Base-by-base conservation (phyloP, 2,329 filamentous ascomycete genomes). In the Hypoxylon sp. region DNA sequence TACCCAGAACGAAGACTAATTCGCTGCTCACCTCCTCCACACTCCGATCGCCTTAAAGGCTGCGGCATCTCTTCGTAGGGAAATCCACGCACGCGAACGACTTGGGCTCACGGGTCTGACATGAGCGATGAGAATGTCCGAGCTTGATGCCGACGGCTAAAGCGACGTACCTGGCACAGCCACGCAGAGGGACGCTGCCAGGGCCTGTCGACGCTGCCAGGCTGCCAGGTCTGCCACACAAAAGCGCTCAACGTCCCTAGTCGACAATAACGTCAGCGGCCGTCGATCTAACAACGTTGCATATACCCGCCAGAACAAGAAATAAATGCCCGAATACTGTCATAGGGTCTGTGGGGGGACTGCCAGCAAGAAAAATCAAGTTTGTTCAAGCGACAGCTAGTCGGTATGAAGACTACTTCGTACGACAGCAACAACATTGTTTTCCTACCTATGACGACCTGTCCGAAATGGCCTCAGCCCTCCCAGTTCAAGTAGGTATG, bases 251-350 rank as follows among this genome's bases (percentile, higher is more conserved):
- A n/a, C n/a, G n/a, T n/a, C n/a, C n/a, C n/a, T n/a, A n/a, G n/a
- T n/a, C n/a, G n/a, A n/a, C 43, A 45, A 51, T 40, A 41, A 52
- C 58, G 45, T 48, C 56, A 51, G 33, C 24, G 21, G 27, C 21
- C 31, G 60, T 24, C 57, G 57, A 60, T 63, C 57, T 41, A 49
- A 63, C 54, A 63, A 63, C 60, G 60, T 63, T 63, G 60, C 60
- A 63, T 62, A 26, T 54, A 50, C 49, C n/a, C 46, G 43, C 47
- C 60, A 55, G 53, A 58, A 46, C 40, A 55, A 56, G 42, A 53
- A 48, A n/a, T n/a, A 41, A 37, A 31, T 47, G n/a, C 31, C 18
- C 7, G 45, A 17, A 33, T 15, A 9, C 21, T 43, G 52, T 47
- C 48, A 62, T 62, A 59, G 59, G n/a, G 55, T 42, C n/a, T 15